Base-by-base conservation (phyloP, 176 grass and related monocot species). In the Rhynchospora breviuscula region DNA sequence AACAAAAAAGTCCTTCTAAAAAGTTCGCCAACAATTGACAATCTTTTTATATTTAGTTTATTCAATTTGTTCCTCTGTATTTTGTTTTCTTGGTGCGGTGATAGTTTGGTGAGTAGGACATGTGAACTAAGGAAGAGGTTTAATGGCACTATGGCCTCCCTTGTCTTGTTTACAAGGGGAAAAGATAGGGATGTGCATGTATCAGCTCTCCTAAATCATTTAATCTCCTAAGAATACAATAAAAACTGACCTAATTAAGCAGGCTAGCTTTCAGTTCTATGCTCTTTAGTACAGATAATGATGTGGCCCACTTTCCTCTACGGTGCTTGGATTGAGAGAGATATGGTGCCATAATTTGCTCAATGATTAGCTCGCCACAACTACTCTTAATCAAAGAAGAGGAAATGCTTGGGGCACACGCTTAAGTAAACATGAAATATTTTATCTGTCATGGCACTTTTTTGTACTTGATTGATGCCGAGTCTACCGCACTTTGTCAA, bases 331-430 rank as follows among this genome's bases (percentile, higher is more conserved):
- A 45, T 60, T 71, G 63, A 82, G 51, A 63, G 78, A 82, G 52
- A 86, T 65, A 62, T 82, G 46, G 29, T 81, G 79, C 63, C 40
- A 81, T 86, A 23, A 68, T 60, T 72, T 25, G 47, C n/a, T 70
- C 63, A 86, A 86, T 86, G 35, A 86, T 81, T 67, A 79, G 74
- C 63, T 87, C 58, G 59, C 33, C 59, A 74, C 67, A 83, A 87
- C 79, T 53, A 83, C 85, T 66, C 68, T 74, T 52, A 76, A 82
- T 87, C 51, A 83, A 80, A 79, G 59, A 59, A 19, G 18, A 53
- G 22, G 18, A 81, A 44, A 81, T 87, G 56, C 45, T 63, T 81
- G 10, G 18, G 44, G 54, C 15, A 81, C 54, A 63, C 56, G 63
- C 58, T 17, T 64, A 48, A 21, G 43, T 13, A 46, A 81, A 64